Evolutionary conservation across 2,329 filamentous ascomycete genomes (phyloP).

Genomic region (Ceratocystis variospora): DNA sequence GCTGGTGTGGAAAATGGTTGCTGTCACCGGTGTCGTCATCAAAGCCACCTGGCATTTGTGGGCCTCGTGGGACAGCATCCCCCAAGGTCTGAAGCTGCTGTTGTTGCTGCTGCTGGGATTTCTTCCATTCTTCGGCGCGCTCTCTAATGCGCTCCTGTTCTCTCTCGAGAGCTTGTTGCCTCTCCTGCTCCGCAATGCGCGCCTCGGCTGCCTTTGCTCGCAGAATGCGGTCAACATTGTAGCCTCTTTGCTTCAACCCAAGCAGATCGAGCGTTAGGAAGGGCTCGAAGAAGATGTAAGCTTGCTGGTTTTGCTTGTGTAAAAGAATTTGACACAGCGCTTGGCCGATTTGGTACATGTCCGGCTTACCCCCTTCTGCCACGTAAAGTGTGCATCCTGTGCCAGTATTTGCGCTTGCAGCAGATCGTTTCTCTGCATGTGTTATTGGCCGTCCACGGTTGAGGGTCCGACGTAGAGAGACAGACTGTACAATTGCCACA

Average conservation of each 20-base stretch:
- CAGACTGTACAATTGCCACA: constrained; percentile 63
- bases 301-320: constrained; percentile 70
- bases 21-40: neutral
- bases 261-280: constrained; percentile 75
- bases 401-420: constrained; percentile 44
- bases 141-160: constrained; percentile 56
- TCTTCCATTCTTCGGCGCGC: constrained; percentile 34
- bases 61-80: constrained; percentile 24
- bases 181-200: constrained; percentile 69
- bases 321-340: constrained; percentile 72
- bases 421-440: constrained; percentile 61
- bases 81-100: neutral
- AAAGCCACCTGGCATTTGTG: constrained; percentile 22
- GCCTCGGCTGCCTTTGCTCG: constrained; percentile 78
- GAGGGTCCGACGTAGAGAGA: constrained; percentile 65
- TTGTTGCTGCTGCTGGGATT: constrained; percentile 26
- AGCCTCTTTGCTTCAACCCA: constrained; percentile 71
- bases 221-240: constrained; percentile 92
- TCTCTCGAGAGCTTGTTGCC: constrained; percentile 57
- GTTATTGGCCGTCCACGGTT: constrained; percentile 49
- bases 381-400: constrained; percentile 60
- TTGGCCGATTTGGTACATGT: constrained; percentile 86
- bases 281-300: constrained; percentile 80
- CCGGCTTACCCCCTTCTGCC: constrained; percentile 50
- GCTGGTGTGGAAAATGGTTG: neutral